Evolutionary conservation across 495 filamentous ascomycete species (phyloP).

Genomic region (Daldinia vernicosa): DNA sequence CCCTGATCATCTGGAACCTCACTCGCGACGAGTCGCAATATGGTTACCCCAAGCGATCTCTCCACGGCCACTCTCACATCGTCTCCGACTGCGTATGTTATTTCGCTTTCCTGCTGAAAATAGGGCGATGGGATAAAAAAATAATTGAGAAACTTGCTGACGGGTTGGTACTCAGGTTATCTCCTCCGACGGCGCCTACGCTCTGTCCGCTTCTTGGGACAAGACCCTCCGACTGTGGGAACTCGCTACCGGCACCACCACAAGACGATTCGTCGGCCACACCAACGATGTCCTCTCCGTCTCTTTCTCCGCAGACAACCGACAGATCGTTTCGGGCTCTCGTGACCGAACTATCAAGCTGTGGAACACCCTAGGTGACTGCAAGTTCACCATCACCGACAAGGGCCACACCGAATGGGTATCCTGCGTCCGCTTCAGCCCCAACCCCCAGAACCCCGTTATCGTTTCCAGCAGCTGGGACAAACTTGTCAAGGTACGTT

Average conservation of each 20-base stretch:
- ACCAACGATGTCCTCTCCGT: slow-evolving; percentile 99
- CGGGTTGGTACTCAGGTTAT: slow-evolving; percentile 76
- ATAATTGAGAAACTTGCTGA: slow-evolving; percentile 47
- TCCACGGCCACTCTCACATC: slow-evolving; percentile 99
- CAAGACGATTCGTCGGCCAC: slow-evolving; percentile 98
- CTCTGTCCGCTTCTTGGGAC: slow-evolving; percentile 98
- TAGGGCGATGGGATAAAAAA: slow-evolving; percentile 23
- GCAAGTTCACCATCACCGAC: slow-evolving; percentile 99
- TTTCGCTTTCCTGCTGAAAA: slow-evolving; percentile 29
- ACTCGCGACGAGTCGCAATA: slow-evolving; percentile 97
- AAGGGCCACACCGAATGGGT: slow-evolving; percentile 99
- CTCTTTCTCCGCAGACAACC: slow-evolving; percentile 99
- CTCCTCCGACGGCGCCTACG: slow-evolving; percentile 99
- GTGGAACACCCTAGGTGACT: slow-evolving; percentile 99
- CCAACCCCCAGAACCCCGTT: slow-evolving; percentile 99
- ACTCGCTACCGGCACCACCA: slow-evolving; percentile 94
- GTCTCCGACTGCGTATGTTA: slow-evolving; percentile 98
- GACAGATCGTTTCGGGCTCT: slow-evolving; percentile 99
- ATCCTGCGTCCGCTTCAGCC: slow-evolving; percentile 98
- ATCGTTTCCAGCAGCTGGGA: slow-evolving; percentile 99
- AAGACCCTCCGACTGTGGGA: slow-evolving; percentile 99
- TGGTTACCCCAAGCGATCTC: slow-evolving; percentile 97
- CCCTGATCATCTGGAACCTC: slow-evolving; percentile 99
- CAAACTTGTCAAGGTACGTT: slow-evolving; percentile 98
- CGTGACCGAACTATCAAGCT: slow-evolving; percentile 99